Base-by-base conservation (phyloP, 768 basidiomycete genomes). In the Boletus edulis region DNA sequence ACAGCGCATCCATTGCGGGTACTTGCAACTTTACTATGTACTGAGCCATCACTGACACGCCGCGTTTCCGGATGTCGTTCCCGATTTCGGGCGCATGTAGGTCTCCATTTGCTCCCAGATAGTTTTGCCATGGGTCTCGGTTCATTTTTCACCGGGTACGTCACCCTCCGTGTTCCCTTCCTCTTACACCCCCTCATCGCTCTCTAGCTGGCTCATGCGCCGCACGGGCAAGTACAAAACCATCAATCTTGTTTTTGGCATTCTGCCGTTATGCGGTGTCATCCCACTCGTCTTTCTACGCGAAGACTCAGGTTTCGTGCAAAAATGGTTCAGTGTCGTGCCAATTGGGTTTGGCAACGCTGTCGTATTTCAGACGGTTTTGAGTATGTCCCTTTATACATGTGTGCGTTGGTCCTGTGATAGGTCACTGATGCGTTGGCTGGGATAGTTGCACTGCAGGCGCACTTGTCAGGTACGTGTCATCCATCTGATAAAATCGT, bases 1-100 rank as follows among this genome's bases (percentile, higher is more conserved):
- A 85, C 14, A 85, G 76, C 43, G 85, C 88, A 20, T 82, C 86
- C 11, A 83, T 78, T 6, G 85, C 86, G 1, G 85, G 85, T 83
- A 56, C 10, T 46, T 13, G 18, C 20, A 8, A 9, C 29, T 39
- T 45, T 46, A 20, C 10, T 12, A n/a, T n/a, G 4, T 3, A 10
- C 4, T 20, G 27, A 20, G 14, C 15, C 6, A 35, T 20, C 20
- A 8, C 41, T 42, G 20, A 38, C 11, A 37, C 14, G 14, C 9
- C 14, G 3, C 13, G 18, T 11, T 17, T 9, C 7, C 29, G 29
- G 29, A 9, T 29, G 18, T 3, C 6, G 4, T 15, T n/a, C 4
- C 0, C 10, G 41, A 3, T 20, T 14, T 24, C 0, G 17, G 20
- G 29, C 9, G 17, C 13, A 24, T 11, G 10, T 31, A 61, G 81